These are phyloP conservation scores for Camelina hispida DNA, from an alignment of 345 rosid species.

Conservation along the genomic window DNA sequence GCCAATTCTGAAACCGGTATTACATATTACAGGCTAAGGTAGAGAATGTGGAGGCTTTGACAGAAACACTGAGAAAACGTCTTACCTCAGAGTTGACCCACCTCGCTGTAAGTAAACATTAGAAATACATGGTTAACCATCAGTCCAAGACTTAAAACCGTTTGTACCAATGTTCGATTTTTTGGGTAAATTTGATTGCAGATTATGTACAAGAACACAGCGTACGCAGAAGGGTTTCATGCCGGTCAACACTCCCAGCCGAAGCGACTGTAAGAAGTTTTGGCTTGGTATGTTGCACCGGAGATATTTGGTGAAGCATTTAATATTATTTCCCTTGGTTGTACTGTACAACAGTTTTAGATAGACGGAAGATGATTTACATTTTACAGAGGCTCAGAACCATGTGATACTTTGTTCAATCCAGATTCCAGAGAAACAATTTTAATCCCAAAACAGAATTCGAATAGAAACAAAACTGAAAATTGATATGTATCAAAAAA, in stretches of 20 bases:
- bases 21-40: conserved; percentile 53
- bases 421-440: background rate
- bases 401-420: background rate
- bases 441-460: background rate
- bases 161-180: conserved; percentile 8
- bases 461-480: background rate
- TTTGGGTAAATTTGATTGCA: conserved; percentile 48
- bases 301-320: conserved; percentile 6
- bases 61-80: conserved; percentile 55
- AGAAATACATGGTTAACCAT: background rate
- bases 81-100: conserved; percentile 62
- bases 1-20: background rate
- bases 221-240: conserved; percentile 77
- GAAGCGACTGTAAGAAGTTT: conserved; percentile 42
- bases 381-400: background rate
- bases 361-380: background rate
- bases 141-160: background rate
- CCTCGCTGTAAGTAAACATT: conserved; percentile 61
- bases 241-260: conserved; percentile 59
- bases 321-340: conserved; percentile 2
- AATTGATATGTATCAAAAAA: background rate
- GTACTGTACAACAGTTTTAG: conserved; percentile 14
- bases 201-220: conserved; percentile 82
- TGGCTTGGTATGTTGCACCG: conserved; percentile 20
- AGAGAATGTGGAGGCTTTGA: conserved; percentile 47